These are phyloP conservation scores for Fraxinus latifolia DNA, from an alignment of 305 asterid species.

Conservation along the genomic window DNA sequence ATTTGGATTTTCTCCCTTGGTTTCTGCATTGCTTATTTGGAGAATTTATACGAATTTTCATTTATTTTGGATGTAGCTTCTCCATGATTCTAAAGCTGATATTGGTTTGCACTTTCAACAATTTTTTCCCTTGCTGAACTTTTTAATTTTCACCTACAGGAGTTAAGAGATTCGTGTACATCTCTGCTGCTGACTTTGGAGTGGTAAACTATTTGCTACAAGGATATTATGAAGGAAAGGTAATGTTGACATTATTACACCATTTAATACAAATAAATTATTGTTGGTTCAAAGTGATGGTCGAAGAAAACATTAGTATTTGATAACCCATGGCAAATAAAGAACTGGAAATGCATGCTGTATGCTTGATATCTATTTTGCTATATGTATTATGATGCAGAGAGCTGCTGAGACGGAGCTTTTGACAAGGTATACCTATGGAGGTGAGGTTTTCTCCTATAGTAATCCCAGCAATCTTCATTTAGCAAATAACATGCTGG, in stretches of 20 bases:
- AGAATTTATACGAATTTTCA: background rate
- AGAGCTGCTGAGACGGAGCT: conserved; percentile 95
- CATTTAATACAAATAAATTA: conserved; percentile 6
- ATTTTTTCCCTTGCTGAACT: background rate
- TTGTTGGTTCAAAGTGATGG: conserved; percentile 4
- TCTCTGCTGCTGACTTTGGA: conserved; percentile 86
- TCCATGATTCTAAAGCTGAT: background rate
- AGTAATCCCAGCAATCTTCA: background rate
- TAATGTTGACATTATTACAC: conserved; percentile 28
- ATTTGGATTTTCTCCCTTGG: background rate
- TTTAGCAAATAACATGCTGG: background rate
- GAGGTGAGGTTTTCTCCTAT: conserved; percentile 47
- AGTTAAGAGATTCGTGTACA: conserved; percentile 68
- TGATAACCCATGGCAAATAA: background rate
- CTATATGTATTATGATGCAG: conserved; percentile 40
- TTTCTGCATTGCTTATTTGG: background rate
- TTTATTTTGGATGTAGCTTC: background rate
- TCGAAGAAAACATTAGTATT: background rate
- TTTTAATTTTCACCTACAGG: conserved; percentile 35
- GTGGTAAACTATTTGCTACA: conserved; percentile 55
- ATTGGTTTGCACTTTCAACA: conserved; percentile 11
- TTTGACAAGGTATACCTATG: conserved; percentile 81
- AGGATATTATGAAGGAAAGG: conserved; percentile 93
- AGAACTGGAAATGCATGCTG: background rate
- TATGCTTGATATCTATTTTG: background rate